Evolutionary conservation across 176 grass and related monocot genomes (phyloP).

Genomic region (Poa pratensis): DNA sequence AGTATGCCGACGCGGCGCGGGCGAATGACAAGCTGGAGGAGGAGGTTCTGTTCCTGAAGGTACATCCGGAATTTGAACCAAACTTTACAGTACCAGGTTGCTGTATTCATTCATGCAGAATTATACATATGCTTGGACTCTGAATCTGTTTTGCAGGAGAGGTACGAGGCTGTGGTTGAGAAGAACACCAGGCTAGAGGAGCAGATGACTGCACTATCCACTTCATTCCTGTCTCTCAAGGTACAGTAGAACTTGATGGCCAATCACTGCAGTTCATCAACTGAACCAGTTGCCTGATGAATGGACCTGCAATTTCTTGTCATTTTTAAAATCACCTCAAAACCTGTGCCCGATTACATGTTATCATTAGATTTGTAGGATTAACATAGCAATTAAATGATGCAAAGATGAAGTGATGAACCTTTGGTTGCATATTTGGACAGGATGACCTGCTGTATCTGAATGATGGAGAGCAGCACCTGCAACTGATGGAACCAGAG

Average conservation of each 20-base stretch:
- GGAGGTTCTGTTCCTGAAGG: conserved; percentile 51
- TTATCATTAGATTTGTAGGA: not conserved
- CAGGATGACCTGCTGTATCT: conserved; percentile 61
- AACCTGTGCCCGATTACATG: not conserved
- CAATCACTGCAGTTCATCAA: not conserved
- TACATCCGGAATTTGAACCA: conserved; percentile 18
- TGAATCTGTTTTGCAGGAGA: conserved; percentile 53
- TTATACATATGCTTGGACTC: not conserved
- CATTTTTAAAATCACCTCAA: conserved; percentile 8
- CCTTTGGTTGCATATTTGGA: not conserved
- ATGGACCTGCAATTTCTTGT: not conserved
- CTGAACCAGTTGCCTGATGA: not conserved
- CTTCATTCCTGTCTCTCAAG: conserved; percentile 53
- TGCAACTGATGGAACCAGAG: conserved; percentile 29
- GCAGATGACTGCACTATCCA: conserved; percentile 47
- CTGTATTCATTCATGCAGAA: conserved; percentile 1
- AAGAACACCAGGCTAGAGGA: conserved; percentile 54
- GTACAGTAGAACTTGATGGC: conserved; percentile 18
- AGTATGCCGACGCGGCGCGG: not conserved
- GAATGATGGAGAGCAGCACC: conserved; percentile 41
- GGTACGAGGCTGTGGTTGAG: conserved; percentile 45
- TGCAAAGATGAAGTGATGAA: not conserved
- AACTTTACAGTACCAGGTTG: not conserved
- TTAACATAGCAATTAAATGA: not conserved
- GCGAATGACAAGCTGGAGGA: conserved; percentile 38